Evolutionary conservation across 192 early-diverging fungal genomes (phyloP).

Genomic region (Coemansia sp.): DNA sequence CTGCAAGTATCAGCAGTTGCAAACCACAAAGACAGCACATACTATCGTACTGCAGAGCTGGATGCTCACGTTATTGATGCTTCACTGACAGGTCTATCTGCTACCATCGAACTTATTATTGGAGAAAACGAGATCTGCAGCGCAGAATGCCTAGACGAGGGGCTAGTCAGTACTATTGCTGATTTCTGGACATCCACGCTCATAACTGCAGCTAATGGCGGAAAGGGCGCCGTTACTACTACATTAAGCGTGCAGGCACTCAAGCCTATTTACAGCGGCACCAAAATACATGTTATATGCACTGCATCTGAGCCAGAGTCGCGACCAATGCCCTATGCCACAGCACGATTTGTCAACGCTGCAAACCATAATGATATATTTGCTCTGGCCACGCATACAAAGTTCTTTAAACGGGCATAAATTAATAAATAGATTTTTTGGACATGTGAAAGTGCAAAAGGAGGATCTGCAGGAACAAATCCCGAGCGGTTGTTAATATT

Average conservation of each 20-base stretch:
- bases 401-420: constrained; percentile 23
- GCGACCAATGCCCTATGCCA: constrained; percentile 20
- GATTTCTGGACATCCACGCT: constrained; percentile 49
- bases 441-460: constrained; percentile 4
- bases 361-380: constrained; percentile 12
- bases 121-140: constrained; percentile 7
- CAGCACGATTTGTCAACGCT: constrained; percentile 25
- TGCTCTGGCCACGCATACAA: constrained; percentile 36
- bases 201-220: constrained; percentile 30
- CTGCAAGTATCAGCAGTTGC: constrained; percentile 4
- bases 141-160: constrained; percentile 31
- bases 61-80: constrained; percentile 17
- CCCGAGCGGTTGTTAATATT: too few species aligned
- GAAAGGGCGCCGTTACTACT: constrained; percentile 33
- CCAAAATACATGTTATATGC: constrained; percentile 23
- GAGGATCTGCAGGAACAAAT: not conserved
- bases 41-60: constrained; percentile 34
- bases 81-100: not conserved
- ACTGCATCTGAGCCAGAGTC: not conserved
- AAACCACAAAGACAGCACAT: constrained; percentile 29
- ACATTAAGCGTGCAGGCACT: constrained; percentile 38
- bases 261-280: not conserved
- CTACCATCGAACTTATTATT: constrained; percentile 9
- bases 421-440: not conserved
- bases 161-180: constrained; percentile 31